These are phyloP conservation scores for Tetrahymena thermophila DNA, from an alignment of 73 alveolate species.

Conservation along the genomic window DNA sequence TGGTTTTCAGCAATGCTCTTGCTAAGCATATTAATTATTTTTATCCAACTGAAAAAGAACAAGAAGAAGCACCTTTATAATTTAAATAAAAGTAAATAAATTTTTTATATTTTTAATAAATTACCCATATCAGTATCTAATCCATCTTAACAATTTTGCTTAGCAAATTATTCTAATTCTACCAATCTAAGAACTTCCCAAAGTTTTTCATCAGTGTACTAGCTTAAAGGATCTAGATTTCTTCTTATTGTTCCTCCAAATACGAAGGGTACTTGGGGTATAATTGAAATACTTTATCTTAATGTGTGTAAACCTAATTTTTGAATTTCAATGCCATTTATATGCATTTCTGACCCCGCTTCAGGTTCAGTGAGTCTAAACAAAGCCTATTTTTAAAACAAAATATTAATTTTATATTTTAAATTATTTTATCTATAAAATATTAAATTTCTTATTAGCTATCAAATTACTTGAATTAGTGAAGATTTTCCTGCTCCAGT, in stretches of 20 bases:
- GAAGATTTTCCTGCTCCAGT: slow-evolving; percentile 85
- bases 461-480: slow-evolving; percentile 20
- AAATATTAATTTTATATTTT: not conserved
- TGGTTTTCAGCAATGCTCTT: slow-evolving; percentile 45
- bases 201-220: slow-evolving; percentile 25
- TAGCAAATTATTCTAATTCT: slow-evolving; percentile 1
- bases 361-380: slow-evolving; percentile 75
- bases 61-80: slow-evolving; percentile 45
- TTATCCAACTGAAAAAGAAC: slow-evolving; percentile 53
- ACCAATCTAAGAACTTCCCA: slow-evolving; percentile 12
- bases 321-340: slow-evolving; percentile 59
- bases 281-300: slow-evolving; percentile 54
- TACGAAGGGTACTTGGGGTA: slow-evolving; percentile 76
- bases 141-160: slow-evolving; percentile 16
- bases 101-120: slow-evolving; percentile 7
- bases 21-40: slow-evolving; percentile 59
- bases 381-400: slow-evolving; percentile 45
- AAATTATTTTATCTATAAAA: too few species aligned
- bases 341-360: slow-evolving; percentile 45
- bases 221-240: slow-evolving; percentile 68
- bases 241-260: slow-evolving; percentile 65
- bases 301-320: slow-evolving; percentile 53
- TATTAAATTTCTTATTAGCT: too few species aligned
- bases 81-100: not conserved
- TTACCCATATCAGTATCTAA: slow-evolving; percentile 15